Evolutionary conservation across 2,329 filamentous ascomycete species (phyloP).

Genomic region (Pochonia chlamydosporia): DNA sequence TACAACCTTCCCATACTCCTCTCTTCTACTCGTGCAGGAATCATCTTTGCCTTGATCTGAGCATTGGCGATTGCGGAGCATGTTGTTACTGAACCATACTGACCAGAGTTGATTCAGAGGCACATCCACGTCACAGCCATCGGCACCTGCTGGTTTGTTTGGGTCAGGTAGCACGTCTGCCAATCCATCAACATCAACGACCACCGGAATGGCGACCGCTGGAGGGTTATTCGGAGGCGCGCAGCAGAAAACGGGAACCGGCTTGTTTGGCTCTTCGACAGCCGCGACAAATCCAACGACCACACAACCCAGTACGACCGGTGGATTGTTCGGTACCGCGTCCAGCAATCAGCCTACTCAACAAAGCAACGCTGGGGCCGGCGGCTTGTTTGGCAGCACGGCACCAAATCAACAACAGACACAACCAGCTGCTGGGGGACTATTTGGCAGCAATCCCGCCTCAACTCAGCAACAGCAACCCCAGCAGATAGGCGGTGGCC

Average conservation of each 20-base stretch:
- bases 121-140: slow-evolving; percentile 22
- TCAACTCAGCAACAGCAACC: slow-evolving; percentile 21
- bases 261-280: slow-evolving; percentile 25
- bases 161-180: slow-evolving; percentile 23
- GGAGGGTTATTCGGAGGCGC: slow-evolving; percentile 30
- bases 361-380: slow-evolving; percentile 1
- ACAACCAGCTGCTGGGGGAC: slow-evolving; percentile 18
- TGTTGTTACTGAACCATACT: slow-evolving; percentile 2
- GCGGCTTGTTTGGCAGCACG: slow-evolving; percentile 6
- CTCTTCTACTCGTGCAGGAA: neutral
- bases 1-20: no score
- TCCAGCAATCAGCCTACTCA: slow-evolving; percentile 14
- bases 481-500: slow-evolving; percentile 20
- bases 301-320: slow-evolving; percentile 12
- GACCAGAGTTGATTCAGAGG: slow-evolving; percentile 14
- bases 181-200: slow-evolving; percentile 20
- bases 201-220: slow-evolving; percentile 28
- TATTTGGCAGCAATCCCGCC: slow-evolving; percentile 24
- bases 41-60: neutral
- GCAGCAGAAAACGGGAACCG: slow-evolving; percentile 19
- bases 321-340: slow-evolving; percentile 21
- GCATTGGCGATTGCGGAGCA: neutral
- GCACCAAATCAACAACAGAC: slow-evolving; percentile 17
- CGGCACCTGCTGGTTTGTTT: slow-evolving; percentile 31
- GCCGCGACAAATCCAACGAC: slow-evolving; percentile 17